These are phyloP conservation scores for Excoecaria cochinchinensis DNA, from an alignment of 345 rosid genomes.

Conservation along the genomic window DNA sequence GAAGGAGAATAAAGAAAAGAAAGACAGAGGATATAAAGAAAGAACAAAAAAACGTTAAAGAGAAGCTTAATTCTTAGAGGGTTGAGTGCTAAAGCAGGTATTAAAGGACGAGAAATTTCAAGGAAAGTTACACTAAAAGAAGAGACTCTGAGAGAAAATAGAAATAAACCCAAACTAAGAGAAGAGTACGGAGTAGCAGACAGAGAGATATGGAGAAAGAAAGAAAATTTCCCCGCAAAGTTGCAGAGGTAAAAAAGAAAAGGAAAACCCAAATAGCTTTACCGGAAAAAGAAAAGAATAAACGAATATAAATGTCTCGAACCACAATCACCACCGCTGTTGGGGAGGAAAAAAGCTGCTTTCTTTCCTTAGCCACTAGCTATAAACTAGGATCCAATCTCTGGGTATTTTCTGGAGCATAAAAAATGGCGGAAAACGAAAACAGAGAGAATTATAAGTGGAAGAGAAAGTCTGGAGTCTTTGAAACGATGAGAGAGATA, in stretches of 20 bases:
- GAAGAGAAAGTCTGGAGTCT: not conserved
- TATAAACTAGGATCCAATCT: not conserved
- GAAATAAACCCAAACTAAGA: not conserved
- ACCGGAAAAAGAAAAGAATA: conserved; percentile 16
- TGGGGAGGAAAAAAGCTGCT: not conserved
- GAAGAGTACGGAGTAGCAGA: conserved; percentile 1
- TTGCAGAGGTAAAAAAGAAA: not conserved
- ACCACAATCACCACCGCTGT: conserved; percentile 9
- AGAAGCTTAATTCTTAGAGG: conserved; percentile 29
- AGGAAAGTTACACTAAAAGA: conserved; percentile 31
- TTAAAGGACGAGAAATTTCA: conserved; percentile 43
- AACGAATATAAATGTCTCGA: conserved; percentile 21
- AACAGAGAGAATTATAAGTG: not conserved
- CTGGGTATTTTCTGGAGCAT: too few relatives aligned
- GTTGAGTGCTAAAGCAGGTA: not conserved
- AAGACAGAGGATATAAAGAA: conserved; percentile 15
- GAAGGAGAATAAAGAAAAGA: conserved; percentile 40
- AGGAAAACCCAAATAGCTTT: conserved; percentile 1
- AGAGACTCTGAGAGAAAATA: not conserved
- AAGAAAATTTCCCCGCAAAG: conserved; percentile 13
- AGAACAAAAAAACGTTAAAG: conserved; percentile 24
- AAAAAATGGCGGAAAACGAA: not conserved
- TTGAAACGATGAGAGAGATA: not conserved
- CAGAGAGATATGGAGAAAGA: conserved; percentile 16
- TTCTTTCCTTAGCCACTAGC: conserved; percentile 12